Evolutionary conservation across 2,329 filamentous ascomycete genomes (phyloP), one percentile per base, ranked within the genome.

Genomic region (Monascus ruber): DNA sequence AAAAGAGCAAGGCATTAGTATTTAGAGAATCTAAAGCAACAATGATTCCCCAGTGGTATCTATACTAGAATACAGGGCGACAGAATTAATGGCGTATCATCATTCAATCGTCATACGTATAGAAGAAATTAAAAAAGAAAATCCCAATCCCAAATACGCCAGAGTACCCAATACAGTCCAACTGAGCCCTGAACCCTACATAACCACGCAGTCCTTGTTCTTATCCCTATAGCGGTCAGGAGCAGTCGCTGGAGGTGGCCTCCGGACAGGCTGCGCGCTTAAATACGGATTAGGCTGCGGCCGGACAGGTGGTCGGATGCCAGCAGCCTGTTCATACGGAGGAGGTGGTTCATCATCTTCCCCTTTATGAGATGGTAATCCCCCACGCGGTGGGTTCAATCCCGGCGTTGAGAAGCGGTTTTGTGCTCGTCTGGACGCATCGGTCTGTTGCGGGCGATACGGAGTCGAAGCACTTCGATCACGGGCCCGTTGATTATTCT

Each of bases 241-340:
- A 26, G 36, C 37, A 24, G 42, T 42, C 8, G 40, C 44, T 35
- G 10, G 46, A 39, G n/a, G 46, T 34, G 7, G 33, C 40, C n/a
- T 41, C 42, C 24, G 42, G 37, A 39, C 6, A 38, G 8, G 56
- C 9, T 53, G 50, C 0, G 73, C n/a, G n/a, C n/a, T n/a, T n/a
- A n/a, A n/a, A n/a, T n/a, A n/a, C n/a, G n/a, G n/a, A n/a, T n/a
- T n/a, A 38, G 8, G 56, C 9, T 53, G 50, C 0, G 73, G 70
- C 1, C 73, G 72, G 11, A 69, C 60, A 46, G 79, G 81, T 2
- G 68, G 68, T n/a, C 69, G 68, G 33, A 69, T 68, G 9, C 63
- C 70, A 0, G 76, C 70, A 11, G 76, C 75, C 55, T 81, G 76
- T 54, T 83, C 79, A 50, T 83, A 83, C 0, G 72, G 71, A 4